Evolutionary conservation across 225 moss, liverwort and hornwort species (phyloP).

Genomic region (Pseudoscleropodium purum): DNA sequence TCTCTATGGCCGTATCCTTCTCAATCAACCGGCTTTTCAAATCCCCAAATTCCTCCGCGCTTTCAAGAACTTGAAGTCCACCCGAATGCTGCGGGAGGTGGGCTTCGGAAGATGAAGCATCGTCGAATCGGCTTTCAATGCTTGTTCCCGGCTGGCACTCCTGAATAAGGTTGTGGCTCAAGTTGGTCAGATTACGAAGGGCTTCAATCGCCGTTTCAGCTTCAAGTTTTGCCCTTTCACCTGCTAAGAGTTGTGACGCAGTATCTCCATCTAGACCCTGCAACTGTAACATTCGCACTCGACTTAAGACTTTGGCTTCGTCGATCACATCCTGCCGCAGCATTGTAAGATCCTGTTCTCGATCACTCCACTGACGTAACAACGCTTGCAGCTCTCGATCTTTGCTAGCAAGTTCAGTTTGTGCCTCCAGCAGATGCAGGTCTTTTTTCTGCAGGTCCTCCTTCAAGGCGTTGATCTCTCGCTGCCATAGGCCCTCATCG

Average conservation of each 20-base stretch:
- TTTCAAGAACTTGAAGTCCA: not conserved
- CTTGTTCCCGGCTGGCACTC: not conserved
- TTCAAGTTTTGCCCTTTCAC: slow-evolving; percentile 13
- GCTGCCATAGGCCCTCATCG: not conserved
- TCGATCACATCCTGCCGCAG: slow-evolving; percentile 12
- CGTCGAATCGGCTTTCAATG: not conserved
- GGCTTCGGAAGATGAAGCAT: not conserved
- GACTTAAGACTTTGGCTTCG: slow-evolving; percentile 2
- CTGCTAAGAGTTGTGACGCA: slow-evolving; percentile 4
- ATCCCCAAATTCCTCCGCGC: not conserved
- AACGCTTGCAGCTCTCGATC: slow-evolving; percentile 5
- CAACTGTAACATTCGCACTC: not conserved
- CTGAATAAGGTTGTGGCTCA: slow-evolving; percentile 13
- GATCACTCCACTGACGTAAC: slow-evolving; percentile 7
- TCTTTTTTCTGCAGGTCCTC: not conserved
- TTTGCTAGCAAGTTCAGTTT: slow-evolving; percentile 10
- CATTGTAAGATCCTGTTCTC: slow-evolving; percentile 5
- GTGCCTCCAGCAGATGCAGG: slow-evolving; percentile 8
- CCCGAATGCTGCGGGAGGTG: not conserved
- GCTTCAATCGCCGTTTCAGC: slow-evolving; percentile 13
- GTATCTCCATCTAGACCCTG: slow-evolving; percentile 13
- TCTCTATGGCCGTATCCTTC: slow-evolving; percentile 14
- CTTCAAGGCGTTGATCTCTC: slow-evolving; percentile 6
- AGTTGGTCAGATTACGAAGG: slow-evolving; percentile 4
- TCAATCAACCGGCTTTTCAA: slow-evolving; percentile 9